These are phyloP conservation scores for Fonsecaea erecta DNA, from an alignment of 2,329 filamentous ascomycete species.

Conservation along the genomic window DNA sequence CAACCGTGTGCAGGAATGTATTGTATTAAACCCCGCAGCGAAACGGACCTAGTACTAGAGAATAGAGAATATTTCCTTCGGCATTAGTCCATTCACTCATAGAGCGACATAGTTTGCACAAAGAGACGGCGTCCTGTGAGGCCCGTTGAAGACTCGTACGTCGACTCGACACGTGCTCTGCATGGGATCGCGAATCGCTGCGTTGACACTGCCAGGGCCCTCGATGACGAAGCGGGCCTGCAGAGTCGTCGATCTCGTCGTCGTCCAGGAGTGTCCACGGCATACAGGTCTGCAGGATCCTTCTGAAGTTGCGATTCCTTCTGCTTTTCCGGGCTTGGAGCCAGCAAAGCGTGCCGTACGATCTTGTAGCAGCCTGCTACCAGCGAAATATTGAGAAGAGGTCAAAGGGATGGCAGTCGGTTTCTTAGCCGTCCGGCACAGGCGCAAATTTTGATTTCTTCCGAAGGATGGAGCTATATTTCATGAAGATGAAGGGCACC, in stretches of 20 bases:
- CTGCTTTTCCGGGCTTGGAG: background rate
- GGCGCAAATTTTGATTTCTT: conserved; percentile 53
- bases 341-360: background rate
- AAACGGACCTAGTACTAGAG: no score
- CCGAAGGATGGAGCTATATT: conserved; percentile 47
- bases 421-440: conserved; percentile 17
- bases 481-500: conserved; percentile 54
- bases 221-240: background rate
- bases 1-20: no score
- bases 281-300: background rate
- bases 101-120: no score
- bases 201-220: background rate
- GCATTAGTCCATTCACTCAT: no score
- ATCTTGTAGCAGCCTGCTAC: background rate
- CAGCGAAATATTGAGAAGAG: background rate
- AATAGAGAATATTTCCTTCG: no score
- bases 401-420: background rate
- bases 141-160: background rate
- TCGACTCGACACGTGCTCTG: background rate
- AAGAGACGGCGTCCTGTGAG: background rate
- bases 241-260: background rate
- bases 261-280: background rate
- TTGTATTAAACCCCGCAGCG: no score
- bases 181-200: background rate
- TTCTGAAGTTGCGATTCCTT: background rate